phyloP scores from a whole-genome alignment of 805 yeast genomes.

The Scheffersomyces stipitis region DNA sequence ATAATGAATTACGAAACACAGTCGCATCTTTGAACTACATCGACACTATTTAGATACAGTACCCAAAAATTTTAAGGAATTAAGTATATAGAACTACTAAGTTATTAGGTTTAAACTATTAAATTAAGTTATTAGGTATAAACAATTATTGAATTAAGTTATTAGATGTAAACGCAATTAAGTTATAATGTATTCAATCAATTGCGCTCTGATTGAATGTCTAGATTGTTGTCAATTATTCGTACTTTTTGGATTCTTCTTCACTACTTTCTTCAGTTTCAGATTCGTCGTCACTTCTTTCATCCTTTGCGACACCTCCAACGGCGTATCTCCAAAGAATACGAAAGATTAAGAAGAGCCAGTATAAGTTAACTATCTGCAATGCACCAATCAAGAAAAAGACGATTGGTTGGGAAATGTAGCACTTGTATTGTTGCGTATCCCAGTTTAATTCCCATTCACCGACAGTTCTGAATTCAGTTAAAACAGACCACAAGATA shows the following conservation, averaged over 20 bases:
- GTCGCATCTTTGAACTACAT: no score
- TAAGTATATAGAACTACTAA: no score
- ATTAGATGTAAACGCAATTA: no score
- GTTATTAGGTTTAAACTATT: no score
- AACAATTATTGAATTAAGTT: no score
- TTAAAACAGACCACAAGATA: conserved; percentile 79
- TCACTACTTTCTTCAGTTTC: conserved; percentile 34
- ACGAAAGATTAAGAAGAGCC: conserved; percentile 82
- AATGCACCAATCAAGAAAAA: conserved; percentile 74
- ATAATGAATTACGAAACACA: no score
- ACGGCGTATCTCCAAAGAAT: conserved; percentile 66
- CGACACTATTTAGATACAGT: no score
- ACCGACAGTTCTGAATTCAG: conserved; percentile 87
- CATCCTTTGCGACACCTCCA: conserved; percentile 68
- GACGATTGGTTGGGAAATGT: conserved; percentile 90
- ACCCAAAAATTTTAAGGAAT: no score
- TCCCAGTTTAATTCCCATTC: conserved; percentile 77
- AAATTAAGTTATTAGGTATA: no score
- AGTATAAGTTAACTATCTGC: conserved; percentile 82
- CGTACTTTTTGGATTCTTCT: conserved; percentile 20
- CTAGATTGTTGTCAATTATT: no score
- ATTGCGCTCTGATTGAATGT: no score
- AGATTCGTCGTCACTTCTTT: conserved; percentile 82
- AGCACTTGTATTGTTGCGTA: conserved; percentile 93
- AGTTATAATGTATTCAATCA: no score